Base-by-base conservation (phyloP, 1,284 basidiomycete genomes). In the Puccinia coronata region DNA sequence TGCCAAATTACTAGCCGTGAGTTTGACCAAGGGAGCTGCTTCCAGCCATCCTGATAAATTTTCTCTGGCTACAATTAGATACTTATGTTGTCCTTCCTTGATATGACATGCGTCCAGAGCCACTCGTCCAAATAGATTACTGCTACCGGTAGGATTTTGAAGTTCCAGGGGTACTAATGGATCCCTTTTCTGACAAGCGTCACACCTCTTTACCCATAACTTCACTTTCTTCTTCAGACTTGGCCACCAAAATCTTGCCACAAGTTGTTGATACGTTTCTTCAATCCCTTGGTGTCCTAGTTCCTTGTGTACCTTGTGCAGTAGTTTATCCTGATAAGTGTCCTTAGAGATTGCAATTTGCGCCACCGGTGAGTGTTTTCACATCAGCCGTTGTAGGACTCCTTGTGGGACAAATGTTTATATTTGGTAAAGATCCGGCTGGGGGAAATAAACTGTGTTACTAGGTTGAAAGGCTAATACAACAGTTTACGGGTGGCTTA, bases 41-140 rank as follows among this genome's bases (percentile, higher is more conserved):
- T 76, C 75, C 5, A 70, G 43, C 81, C 81, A 77, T 0, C 81
- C 81, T 0, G 55, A 71, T n/a, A 82, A 73, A 59, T 82, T 25
- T 51, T 82, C 81, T 25, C 81, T 57, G 0, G 81, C 74, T 1
- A 77, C 74, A 18, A 82, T 59, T 4, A 77, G 23, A 55, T 77
- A 82, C 39, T 79, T 67, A 20, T 49, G 28, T 20, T 41, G 41
- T 20, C 53, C 59, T 16, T 74, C 61, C 36, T 82, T 82, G 28
- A 78, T 55, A 55, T 78, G 63, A 9, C 41, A 34, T 9, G 61
- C 61, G 47, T 78, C 75, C 51, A 73, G 20, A 1, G 51, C 16
- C 9, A 73, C 71, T n/a, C 71, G 5, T 36, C 73, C 73, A 75
- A 75, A 75, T 2, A 75, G 12, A 23, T 3, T 3, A 25, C 4